Percentiles rank a stretch among this genome's conserved stretches.
Evolutionary conservation across 768 basidiomycete genomes (phyloP).

Genomic region (Pleurotus giganteus): DNA sequence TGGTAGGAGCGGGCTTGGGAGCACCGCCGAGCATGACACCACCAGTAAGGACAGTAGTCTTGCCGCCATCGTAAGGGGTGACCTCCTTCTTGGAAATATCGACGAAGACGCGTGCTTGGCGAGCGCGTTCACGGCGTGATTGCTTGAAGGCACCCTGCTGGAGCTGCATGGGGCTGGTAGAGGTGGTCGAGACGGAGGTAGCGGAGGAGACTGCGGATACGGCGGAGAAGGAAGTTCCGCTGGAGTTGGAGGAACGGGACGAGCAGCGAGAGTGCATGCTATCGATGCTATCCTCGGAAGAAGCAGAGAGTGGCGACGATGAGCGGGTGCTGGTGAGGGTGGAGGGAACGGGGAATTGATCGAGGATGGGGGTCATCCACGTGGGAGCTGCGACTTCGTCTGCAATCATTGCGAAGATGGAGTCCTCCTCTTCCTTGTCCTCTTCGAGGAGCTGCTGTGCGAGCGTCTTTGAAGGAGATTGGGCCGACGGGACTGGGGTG

Average conservation of each 20-base stretch:
- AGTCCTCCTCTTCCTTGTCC: slow-evolving; percentile 70
- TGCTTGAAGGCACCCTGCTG: slow-evolving; percentile 37
- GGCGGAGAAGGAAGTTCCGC: slow-evolving; percentile 51
- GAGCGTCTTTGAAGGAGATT: slow-evolving; percentile 49
- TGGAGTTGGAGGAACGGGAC: slow-evolving; percentile 73
- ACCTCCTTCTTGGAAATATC: slow-evolving; percentile 76
- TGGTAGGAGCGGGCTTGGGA: slow-evolving; percentile 23
- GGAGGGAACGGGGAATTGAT: slow-evolving; percentile 51
- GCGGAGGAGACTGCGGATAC: slow-evolving; percentile 47
- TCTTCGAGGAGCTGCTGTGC: slow-evolving; percentile 73
- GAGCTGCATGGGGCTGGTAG: slow-evolving; percentile 24
- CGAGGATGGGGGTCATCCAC: slow-evolving; percentile 65
- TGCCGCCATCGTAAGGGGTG: slow-evolving; percentile 84
- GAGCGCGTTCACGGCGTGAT: slow-evolving; percentile 67
- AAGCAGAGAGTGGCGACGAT: slow-evolving; percentile 56
- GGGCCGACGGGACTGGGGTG: slow-evolving; percentile 15
- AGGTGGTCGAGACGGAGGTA: slow-evolving; percentile 39
- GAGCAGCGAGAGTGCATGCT: slow-evolving; percentile 56
- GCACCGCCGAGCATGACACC: slow-evolving; percentile 79
- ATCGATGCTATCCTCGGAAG: slow-evolving; percentile 37
- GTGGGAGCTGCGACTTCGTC: slow-evolving; percentile 67
- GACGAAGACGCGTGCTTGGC: slow-evolving; percentile 69
- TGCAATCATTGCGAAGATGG: slow-evolving; percentile 72
- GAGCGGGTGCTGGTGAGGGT: slow-evolving; percentile 30
- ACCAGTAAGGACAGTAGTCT: slow-evolving; percentile 84